Conservation (phyloP, 1,139 yeast species). For the Yamadazyma jaroonii region DNA sequence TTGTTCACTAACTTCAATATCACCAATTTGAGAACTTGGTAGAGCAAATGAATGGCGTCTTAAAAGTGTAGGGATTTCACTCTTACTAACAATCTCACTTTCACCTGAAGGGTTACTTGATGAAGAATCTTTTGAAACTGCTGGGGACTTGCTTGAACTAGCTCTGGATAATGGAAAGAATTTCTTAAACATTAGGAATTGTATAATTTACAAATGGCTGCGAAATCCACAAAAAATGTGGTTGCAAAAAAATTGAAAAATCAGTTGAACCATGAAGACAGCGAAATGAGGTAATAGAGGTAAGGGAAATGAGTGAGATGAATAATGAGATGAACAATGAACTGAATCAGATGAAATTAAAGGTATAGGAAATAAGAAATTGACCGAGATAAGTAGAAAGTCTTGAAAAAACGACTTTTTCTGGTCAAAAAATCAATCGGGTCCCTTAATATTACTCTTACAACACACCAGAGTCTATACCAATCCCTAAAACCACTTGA, state of each 20-base stretch:
- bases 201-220: constrained; percentile 2
- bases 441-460: too few species aligned
- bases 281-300: too few species aligned
- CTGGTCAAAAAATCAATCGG: too few species aligned
- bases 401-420: too few species aligned
- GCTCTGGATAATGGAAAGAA: constrained; percentile 1
- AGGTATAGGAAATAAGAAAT: too few species aligned
- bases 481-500: too few species aligned
- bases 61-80: constrained; percentile 1
- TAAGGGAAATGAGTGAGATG: too few species aligned
- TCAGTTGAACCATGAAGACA: too few species aligned
- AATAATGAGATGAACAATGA: too few species aligned
- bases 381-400: too few species aligned
- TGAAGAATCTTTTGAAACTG: neutral
- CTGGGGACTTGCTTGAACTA: neutral
- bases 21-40: neutral
- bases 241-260: neutral
- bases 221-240: constrained; percentile 5
- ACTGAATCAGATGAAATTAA: too few species aligned
- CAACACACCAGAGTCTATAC: too few species aligned
- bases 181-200: constrained; percentile 1
- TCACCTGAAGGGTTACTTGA: neutral
- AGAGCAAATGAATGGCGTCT: constrained; percentile 7
- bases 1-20: constrained; percentile 7
- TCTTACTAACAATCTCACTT: neutral